phyloP scores from a whole-genome alignment of 1,139 yeast genomes.

The Hemisphaericaspora xylanilytica region DNA sequence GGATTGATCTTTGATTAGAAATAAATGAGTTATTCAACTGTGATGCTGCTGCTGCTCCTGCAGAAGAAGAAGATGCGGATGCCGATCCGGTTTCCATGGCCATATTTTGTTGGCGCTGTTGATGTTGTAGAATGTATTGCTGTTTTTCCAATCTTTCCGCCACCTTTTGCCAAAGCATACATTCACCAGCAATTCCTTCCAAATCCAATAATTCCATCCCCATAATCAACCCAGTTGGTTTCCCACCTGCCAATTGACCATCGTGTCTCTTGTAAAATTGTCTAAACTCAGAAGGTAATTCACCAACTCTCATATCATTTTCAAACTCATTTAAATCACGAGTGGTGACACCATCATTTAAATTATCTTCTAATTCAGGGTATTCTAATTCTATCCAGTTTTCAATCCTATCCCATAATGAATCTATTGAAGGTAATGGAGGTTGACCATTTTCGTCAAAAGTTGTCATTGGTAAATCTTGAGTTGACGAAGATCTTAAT shows the following conservation, averaged over 20 bases:
- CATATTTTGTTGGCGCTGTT: slow-evolving; percentile 17
- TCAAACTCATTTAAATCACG: slow-evolving; percentile 79
- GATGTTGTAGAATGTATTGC: slow-evolving; percentile 32
- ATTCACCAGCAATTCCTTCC: slow-evolving; percentile 69
- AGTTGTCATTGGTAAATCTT: slow-evolving; percentile 40
- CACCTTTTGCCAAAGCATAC: slow-evolving; percentile 70
- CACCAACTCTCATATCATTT: slow-evolving; percentile 54
- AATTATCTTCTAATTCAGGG: slow-evolving; percentile 74
- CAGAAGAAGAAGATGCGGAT: slow-evolving; percentile 12
- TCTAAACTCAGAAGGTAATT: slow-evolving; percentile 71
- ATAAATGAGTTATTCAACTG: slow-evolving; percentile 34
- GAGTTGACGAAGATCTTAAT: slow-evolving; percentile 30
- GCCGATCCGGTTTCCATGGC: slow-evolving; percentile 8
- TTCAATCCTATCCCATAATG: slow-evolving; percentile 75
- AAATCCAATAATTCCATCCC: slow-evolving; percentile 70
- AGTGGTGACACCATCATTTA: slow-evolving; percentile 67
- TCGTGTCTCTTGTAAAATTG: slow-evolving; percentile 75
- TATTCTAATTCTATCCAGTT: slow-evolving; percentile 73
- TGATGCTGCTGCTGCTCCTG: slow-evolving; percentile 3
- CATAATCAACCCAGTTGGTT: slow-evolving; percentile 71
- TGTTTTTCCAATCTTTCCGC: slow-evolving; percentile 51
- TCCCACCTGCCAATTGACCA: slow-evolving; percentile 77
- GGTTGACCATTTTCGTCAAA: slow-evolving; percentile 55
- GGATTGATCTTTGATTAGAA: slow-evolving; percentile 54
- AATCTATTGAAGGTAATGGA: slow-evolving; percentile 67